These are phyloP conservation scores for Aulographum hederae DNA, from an alignment of 2,329 filamentous ascomycete species.

Conservation along the genomic window DNA sequence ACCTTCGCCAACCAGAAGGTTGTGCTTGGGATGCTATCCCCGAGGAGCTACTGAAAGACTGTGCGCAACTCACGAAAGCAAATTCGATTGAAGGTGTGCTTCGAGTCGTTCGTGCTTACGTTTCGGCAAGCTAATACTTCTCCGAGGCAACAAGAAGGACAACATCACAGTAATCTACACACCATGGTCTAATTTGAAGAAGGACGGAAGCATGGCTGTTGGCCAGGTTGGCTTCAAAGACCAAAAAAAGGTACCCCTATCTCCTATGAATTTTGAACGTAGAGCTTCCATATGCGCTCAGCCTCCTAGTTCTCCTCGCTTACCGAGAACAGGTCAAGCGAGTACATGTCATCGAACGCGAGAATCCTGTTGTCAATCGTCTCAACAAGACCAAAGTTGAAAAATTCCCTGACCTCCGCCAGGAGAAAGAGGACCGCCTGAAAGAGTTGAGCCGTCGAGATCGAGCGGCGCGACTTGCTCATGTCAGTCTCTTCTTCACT, in stretches of 20 bases:
- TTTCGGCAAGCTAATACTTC: slow-evolving; percentile 1
- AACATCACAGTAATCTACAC: slow-evolving; percentile 96
- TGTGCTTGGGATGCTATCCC: slow-evolving; percentile 74
- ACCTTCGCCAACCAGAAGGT: slow-evolving; percentile 64
- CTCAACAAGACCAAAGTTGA: slow-evolving; percentile 93
- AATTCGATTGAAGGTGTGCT: slow-evolving; percentile 81
- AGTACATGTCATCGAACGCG: slow-evolving; percentile 59
- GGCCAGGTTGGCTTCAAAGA: slow-evolving; percentile 95
- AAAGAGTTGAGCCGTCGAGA: slow-evolving; percentile 57
- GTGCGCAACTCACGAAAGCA: slow-evolving; percentile 94
- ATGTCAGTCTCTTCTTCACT: slow-evolving; percentile 29
- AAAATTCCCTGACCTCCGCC: slow-evolving; percentile 64
- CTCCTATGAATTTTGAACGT: not conserved
- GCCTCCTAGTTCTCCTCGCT: not conserved
- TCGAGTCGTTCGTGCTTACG: not conserved
- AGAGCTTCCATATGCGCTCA: not conserved
- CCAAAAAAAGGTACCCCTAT: slow-evolving; percentile 39
- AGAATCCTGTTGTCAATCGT: slow-evolving; percentile 89
- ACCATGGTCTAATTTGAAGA: slow-evolving; percentile 89
- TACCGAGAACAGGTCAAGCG: slow-evolving; percentile 48
- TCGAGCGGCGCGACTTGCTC: slow-evolving; percentile 38
- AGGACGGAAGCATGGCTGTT: slow-evolving; percentile 86
- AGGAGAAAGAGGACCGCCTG: slow-evolving; percentile 63
- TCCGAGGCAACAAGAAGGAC: slow-evolving; percentile 90
- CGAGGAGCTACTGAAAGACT: slow-evolving; percentile 57